A percentile compares a stretch with the other conserved stretches of the same genome.
phyloP scores from a whole-genome alignment of 768 basidiomycete genomes.

The Termitomyces sp. region DNA sequence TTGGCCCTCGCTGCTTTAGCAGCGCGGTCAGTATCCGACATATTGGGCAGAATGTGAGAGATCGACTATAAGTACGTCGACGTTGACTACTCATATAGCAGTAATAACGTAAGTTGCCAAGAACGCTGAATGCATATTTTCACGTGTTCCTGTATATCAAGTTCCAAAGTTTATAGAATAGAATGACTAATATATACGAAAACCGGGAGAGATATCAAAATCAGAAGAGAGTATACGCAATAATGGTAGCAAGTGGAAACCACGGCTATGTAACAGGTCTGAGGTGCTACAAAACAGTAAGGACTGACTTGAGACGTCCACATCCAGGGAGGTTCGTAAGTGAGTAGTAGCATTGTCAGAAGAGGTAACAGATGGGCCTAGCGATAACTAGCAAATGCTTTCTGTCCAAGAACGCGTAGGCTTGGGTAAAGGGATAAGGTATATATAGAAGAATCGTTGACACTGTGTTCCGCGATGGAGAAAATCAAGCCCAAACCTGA shows the following conservation, averaged over 20 bases:
- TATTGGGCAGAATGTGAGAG: constrained; percentile 13
- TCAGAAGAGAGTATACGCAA: constrained; percentile 28
- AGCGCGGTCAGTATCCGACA: constrained; percentile 75
- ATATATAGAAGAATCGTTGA: constrained; percentile 12
- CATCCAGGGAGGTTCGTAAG: constrained; percentile 39
- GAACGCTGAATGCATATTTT: not conserved
- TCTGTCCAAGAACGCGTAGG: constrained; percentile 13
- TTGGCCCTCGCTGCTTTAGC: constrained; percentile 80
- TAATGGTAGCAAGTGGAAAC: constrained; percentile 18
- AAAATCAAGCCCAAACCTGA: constrained; percentile 79
- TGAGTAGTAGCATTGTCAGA: constrained; percentile 49
- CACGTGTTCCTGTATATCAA: not conserved
- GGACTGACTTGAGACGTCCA: constrained; percentile 57
- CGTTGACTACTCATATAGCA: not conserved
- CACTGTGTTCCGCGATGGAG: constrained; percentile 10
- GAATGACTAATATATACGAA: constrained; percentile 45
- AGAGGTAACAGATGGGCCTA: constrained; percentile 34
- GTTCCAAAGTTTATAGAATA: constrained; percentile 15
- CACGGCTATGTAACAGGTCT: constrained; percentile 20
- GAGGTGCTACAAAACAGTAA: constrained; percentile 43
- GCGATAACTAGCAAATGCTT: constrained; percentile 14
- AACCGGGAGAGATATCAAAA: constrained; percentile 26
- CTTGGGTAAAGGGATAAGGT: constrained; percentile 14
- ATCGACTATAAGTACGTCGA: not conserved
- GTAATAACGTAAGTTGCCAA: not conserved